These are phyloP conservation scores for Antarctomyces pellizariae DNA, from an alignment of 495 filamentous ascomycete genomes.

Conservation along the genomic window DNA sequence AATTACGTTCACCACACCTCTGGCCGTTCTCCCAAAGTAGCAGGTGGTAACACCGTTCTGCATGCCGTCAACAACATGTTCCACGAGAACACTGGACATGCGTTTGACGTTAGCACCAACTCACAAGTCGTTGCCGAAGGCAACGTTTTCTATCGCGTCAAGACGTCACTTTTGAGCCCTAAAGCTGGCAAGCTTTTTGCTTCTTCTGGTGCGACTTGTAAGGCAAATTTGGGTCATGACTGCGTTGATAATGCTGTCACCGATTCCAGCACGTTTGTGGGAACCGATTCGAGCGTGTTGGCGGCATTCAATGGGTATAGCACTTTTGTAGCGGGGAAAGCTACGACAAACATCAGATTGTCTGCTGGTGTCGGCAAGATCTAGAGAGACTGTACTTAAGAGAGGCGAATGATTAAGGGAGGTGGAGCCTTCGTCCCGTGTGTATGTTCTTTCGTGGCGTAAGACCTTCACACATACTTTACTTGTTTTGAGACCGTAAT, in stretches of 20 bases:
- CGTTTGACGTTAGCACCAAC: conserved; percentile 28
- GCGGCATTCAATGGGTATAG: conserved; percentile 1
- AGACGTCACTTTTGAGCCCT: conserved; percentile 5
- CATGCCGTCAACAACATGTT: conserved; percentile 37
- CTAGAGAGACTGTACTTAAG: conserved; percentile 2
- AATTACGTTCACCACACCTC: conserved; percentile 29
- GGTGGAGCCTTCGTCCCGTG: no score
- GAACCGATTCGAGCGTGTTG: conserved; percentile 5
- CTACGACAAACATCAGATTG: not conserved
- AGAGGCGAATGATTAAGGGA: no score
- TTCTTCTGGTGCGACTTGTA: conserved; percentile 19
- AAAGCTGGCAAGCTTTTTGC: conserved; percentile 21
- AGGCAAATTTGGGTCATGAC: conserved; percentile 18
- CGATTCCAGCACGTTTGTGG: conserved; percentile 17
- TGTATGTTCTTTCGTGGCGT: no score
- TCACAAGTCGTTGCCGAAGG: conserved; percentile 31
- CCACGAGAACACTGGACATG: conserved; percentile 26
- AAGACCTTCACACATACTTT: no score
- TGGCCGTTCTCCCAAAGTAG: conserved; percentile 28
- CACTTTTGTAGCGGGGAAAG: not conserved
- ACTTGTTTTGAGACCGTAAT: no score
- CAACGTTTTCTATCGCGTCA: conserved; percentile 33
- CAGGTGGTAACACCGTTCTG: conserved; percentile 19
- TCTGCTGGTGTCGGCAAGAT: conserved; percentile 5
- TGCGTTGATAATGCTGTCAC: conserved; percentile 25